Evolutionary conservation across 371 early-diverging fungal genomes (phyloP).

Genomic region (Sporodiniella umbellata): DNA sequence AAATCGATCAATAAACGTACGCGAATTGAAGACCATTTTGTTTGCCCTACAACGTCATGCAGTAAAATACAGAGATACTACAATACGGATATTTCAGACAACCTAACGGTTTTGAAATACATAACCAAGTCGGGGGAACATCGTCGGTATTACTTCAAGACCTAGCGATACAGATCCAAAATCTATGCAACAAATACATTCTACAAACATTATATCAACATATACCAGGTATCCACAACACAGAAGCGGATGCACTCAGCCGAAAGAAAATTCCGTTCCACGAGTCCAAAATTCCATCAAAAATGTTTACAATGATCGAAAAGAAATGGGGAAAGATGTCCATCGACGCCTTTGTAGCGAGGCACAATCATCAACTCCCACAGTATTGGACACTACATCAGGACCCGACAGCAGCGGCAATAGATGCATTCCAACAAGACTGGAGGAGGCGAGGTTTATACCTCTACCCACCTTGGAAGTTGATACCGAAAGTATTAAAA

Average conservation of each 20-base stretch:
- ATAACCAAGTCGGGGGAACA: slow-evolving; percentile 1
- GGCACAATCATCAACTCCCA: slow-evolving; percentile 5
- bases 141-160: slow-evolving; percentile 7
- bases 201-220: slow-evolving; percentile 6
- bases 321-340: background rate
- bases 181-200: background rate
- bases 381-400: slow-evolving; percentile 14
- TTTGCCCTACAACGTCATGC: slow-evolving; percentile 7
- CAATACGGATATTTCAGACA: slow-evolving; percentile 7
- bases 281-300: background rate
- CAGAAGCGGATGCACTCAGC: slow-evolving; percentile 6
- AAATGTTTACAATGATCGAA: background rate
- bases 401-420: slow-evolving; percentile 18
- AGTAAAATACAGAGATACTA: background rate
- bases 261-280: slow-evolving; percentile 1
- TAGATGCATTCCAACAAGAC: slow-evolving; percentile 23
- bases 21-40: slow-evolving; percentile 12
- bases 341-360: slow-evolving; percentile 26
- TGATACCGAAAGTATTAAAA: slow-evolving; percentile 19
- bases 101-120: slow-evolving; percentile 18
- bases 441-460: slow-evolving; percentile 17
- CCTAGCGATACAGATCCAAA: slow-evolving; percentile 2
- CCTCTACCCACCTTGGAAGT: slow-evolving; percentile 27
- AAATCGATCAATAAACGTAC: slow-evolving; percentile 8
- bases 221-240: slow-evolving; percentile 6